These are phyloP conservation scores for Plasmodium reichenowi DNA, from an alignment of 169 alveolate species.

Conservation along the genomic window DNA sequence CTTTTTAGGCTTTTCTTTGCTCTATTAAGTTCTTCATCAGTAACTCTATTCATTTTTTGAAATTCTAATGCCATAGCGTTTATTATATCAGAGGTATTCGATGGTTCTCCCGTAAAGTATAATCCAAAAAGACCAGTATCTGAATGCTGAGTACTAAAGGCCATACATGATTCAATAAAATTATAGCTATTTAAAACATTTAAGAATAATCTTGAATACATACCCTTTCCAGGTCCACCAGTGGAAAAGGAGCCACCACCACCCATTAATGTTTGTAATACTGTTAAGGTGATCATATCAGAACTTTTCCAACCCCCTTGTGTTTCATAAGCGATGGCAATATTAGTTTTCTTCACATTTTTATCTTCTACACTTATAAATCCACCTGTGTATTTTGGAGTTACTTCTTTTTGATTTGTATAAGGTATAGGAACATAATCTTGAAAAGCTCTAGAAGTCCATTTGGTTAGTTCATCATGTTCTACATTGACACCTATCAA, in stretches of 20 bases:
- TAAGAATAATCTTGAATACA: conserved; percentile 90
- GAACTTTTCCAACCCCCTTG: conserved; percentile 87
- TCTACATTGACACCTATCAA: conserved; percentile 89
- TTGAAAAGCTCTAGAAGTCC: conserved; percentile 90
- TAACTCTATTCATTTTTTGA: conserved; percentile 80
- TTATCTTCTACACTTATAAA: conserved; percentile 86
- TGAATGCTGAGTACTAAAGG: conserved; percentile 91
- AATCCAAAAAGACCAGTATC: conserved; percentile 92
- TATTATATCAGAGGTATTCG: conserved; percentile 81
- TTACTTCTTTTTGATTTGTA: conserved; percentile 66
- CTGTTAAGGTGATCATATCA: conserved; percentile 86
- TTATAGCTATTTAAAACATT: conserved; percentile 89
- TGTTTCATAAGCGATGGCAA: conserved; percentile 89
- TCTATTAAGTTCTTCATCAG: conserved; percentile 87
- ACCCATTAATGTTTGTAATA: conserved; percentile 91
- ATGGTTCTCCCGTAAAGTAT: conserved; percentile 87
- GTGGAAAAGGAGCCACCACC: conserved; percentile 94
- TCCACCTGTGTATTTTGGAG: conserved; percentile 93
- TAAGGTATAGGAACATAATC: conserved; percentile 91
- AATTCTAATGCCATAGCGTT: conserved; percentile 85
- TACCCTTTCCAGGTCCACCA: conserved; percentile 96
- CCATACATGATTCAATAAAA: conserved; percentile 92
- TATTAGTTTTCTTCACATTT: conserved; percentile 85
- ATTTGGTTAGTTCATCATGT: conserved; percentile 87
- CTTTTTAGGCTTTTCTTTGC: conserved; percentile 89